Evolutionary conservation across 345 rosid genomes (phyloP), one percentile per base, ranked within the genome.

Genomic region (Raphanus sativus): DNA sequence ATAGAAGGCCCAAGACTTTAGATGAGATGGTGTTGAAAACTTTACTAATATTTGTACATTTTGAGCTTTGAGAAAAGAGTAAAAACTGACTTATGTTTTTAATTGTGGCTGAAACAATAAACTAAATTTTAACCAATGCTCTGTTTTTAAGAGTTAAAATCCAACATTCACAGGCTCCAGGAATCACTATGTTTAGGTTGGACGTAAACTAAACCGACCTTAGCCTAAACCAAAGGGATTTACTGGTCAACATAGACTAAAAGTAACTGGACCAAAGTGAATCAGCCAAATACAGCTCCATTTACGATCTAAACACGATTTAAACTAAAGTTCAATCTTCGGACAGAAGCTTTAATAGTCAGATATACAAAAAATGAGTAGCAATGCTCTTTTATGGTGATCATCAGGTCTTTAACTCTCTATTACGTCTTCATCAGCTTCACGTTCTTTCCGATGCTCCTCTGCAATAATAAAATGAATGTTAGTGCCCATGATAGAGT

Each of bases 371-470:
- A 34, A 34, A 34, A 1, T 1, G 40, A 34, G 10, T 34, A 34
- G 9, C 21, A 30, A 30, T 34, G 40, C 40, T 34, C 68, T 59
- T 30, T 6, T 62, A 25, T 24, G 64, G 21, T 21, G 21, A 21
- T 72, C 26, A 21, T 72, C 26, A 48, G 38, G 8, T 33, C 78
- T 55, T 45, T 72, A 75, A 25, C 77, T 86, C 81, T 83, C 87
- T 2, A 21, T 64, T 13, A 48, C 77, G 74, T 75, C 69, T 65
- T 65, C 76, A 3, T 74, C 85, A 4, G 81, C 86, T 77, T 88
- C 87, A 79, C 80, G 88, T 77, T 89, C 87, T 69, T 84, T 89
- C 83, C 84, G 89, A 59, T 83, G 90, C 80, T 89, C 86, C 80
- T 85, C 97, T 89, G 93, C 75, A 80, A 78, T 77, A 64, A 74